Evolutionary conservation across 1,284 basidiomycete species (phyloP).

Genomic region (Singerocomus inundabilis): DNA sequence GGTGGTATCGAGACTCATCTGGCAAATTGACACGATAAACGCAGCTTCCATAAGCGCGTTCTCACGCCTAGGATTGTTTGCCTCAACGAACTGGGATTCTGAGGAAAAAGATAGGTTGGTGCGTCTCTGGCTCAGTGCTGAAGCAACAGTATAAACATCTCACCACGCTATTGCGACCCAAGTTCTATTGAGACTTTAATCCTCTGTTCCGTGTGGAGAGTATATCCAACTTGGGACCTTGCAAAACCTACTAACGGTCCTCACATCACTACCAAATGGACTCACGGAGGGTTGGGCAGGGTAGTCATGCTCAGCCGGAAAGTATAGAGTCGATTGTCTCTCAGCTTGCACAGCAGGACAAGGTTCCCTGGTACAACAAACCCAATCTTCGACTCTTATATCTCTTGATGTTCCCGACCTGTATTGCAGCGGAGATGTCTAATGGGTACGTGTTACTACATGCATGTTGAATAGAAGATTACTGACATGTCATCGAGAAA

Average conservation of each 20-base stretch:
- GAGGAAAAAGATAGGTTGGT: no score
- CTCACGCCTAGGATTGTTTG: no score
- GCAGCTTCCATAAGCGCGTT: no score
- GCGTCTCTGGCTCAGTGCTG: background rate
- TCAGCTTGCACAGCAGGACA: slow-evolving; percentile 47
- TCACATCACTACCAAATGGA: slow-evolving; percentile 6
- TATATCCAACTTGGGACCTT: no score
- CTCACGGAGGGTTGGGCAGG: background rate
- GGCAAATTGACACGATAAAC: no score
- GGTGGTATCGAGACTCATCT: no score
- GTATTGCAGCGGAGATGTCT: slow-evolving; percentile 61
- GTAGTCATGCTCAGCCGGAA: background rate
- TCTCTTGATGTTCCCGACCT: no score
- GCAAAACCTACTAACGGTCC: background rate
- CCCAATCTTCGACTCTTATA: slow-evolving; percentile 36
- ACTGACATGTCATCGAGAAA: slow-evolving; percentile 6
- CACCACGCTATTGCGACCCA: background rate
- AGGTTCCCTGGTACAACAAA: slow-evolving; percentile 55
- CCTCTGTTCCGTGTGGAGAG: no score
- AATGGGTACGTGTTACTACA: slow-evolving; percentile 46
- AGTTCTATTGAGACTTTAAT: background rate
- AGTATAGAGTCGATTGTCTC: slow-evolving; percentile 42
- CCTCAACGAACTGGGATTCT: no score
- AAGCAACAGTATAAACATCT: background rate
- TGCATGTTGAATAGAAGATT: background rate